A percentile compares a stretch with the other conserved stretches of the same genome.
These are phyloP conservation scores for Rhododendron kiyosumense DNA, from an alignment of 148 eudicot species.

Conservation along the genomic window DNA sequence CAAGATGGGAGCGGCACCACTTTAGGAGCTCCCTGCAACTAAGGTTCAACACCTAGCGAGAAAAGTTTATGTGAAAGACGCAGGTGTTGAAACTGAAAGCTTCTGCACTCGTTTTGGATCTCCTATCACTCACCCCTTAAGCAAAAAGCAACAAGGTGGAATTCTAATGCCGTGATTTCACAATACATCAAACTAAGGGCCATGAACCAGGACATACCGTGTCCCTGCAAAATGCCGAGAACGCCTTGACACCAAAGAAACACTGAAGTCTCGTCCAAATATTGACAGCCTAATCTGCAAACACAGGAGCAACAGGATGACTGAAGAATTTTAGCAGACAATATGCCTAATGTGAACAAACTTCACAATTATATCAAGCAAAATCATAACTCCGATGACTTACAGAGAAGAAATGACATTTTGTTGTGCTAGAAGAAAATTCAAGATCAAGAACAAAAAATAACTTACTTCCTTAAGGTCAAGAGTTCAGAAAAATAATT, in stretches of 20 bases:
- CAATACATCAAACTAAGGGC: neutral
- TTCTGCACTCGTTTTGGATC: neutral
- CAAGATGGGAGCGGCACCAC: no score
- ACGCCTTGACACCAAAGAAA: constrained; percentile 77
- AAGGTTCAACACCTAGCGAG: neutral
- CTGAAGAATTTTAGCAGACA: neutral
- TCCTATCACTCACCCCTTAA: neutral
- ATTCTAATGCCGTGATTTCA: neutral
- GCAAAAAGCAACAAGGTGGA: neutral
- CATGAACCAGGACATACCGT: constrained; percentile 46
- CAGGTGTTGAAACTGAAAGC: neutral
- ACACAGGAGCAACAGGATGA: constrained; percentile 3
- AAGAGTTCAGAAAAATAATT: neutral
- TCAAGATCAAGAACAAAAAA: neutral
- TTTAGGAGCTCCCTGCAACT: no score
- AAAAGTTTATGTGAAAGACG: neutral
- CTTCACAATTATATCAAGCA: constrained; percentile 1
- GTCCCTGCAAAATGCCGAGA: constrained; percentile 99
- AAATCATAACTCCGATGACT: neutral
- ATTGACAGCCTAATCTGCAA: constrained; percentile 72
- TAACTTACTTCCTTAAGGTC: neutral
- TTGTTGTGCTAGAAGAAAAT: neutral
- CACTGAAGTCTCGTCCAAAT: constrained; percentile 92
- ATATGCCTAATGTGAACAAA: neutral
- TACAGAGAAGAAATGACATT: neutral